Evolutionary conservation across 805 yeast species (phyloP).

Genomic region (Candida yuanshanica): DNA sequence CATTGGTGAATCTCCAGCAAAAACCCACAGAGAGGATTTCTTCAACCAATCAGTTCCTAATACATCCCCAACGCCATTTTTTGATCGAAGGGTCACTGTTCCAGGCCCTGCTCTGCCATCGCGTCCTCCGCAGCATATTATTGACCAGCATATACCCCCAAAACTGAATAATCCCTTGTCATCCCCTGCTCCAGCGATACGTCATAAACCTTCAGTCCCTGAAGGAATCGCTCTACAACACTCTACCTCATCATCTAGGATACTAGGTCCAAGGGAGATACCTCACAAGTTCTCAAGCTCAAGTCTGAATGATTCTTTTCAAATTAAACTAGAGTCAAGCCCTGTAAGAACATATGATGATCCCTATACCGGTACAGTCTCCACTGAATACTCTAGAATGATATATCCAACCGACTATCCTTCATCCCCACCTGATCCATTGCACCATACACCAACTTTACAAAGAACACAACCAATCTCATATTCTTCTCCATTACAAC

Average conservation of each 20-base stretch:
- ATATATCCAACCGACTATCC: constrained; percentile 1
- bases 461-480: not conserved
- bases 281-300: constrained; percentile 10
- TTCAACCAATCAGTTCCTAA: not conserved
- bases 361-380: not conserved
- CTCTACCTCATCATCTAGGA: constrained; percentile 5
- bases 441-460: not conserved
- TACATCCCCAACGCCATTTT: not conserved
- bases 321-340: not conserved
- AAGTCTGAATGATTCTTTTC: not conserved
- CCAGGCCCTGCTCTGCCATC: constrained; percentile 19
- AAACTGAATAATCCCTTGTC: not conserved
- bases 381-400: constrained; percentile 7
- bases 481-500: not conserved
- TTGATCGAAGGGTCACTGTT: not conserved
- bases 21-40: not conserved
- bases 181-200: not conserved
- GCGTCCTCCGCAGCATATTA: constrained; percentile 18
- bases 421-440: not conserved
- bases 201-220: not conserved
- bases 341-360: not conserved
- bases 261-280: constrained; percentile 20
- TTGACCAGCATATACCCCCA: constrained; percentile 12
- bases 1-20: not conserved
- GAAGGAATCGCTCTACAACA: not conserved